Evolutionary conservation across 2,329 filamentous ascomycete genomes (phyloP).

Genomic region (Fusarium camptoceras): DNA sequence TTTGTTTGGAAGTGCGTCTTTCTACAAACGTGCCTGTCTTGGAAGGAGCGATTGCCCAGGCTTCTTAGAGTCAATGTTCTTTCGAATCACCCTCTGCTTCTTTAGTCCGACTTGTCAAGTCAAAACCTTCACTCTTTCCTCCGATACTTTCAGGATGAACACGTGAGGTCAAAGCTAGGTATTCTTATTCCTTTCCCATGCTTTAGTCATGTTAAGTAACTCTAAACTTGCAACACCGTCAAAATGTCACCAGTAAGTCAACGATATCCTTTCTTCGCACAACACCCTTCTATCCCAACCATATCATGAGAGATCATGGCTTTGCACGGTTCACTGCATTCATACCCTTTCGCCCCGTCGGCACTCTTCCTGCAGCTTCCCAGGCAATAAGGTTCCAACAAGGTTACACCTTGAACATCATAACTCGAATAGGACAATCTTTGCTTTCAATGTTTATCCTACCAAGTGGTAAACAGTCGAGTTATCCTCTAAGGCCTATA

Average conservation of each 20-base stretch:
- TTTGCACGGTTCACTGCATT: rapidly evolving
- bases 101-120: not conserved
- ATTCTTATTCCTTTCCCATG: not conserved
- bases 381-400: not conserved
- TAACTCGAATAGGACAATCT: not conserved
- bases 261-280: not conserved
- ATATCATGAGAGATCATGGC: not conserved
- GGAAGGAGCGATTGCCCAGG: not conserved
- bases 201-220: not conserved
- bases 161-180: not conserved
- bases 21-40: not conserved
- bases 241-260: not conserved
- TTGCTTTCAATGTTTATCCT: not conserved
- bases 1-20: not conserved
- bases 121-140: not conserved
- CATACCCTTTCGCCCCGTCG: rapidly evolving
- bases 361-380: not conserved
- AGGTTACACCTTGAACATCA: not conserved
- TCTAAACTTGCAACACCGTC: not conserved
- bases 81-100: not conserved
- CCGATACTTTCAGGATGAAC: not conserved
- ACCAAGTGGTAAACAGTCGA: not conserved
- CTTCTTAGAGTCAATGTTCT: not conserved
- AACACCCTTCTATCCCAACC: not conserved
- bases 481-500: not conserved